These are phyloP conservation scores for Telfairia occidentalis DNA, from an alignment of 331 rosid species.

Conservation along the genomic window DNA sequence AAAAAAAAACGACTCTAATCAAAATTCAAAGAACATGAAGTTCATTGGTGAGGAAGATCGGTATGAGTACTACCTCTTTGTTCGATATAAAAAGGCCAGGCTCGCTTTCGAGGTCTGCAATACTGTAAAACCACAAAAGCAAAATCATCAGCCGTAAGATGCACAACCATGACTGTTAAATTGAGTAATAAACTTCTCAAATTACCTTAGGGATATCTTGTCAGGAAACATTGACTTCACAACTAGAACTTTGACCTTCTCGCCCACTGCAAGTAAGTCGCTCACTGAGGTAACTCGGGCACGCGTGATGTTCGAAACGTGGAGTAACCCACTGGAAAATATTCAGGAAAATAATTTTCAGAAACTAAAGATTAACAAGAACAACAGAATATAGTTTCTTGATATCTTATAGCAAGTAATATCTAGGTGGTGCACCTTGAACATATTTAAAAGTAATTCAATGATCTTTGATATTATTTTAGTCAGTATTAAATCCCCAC, in stretches of 20 bases:
- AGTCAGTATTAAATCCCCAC: not conserved
- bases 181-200: not conserved
- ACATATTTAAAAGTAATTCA: not conserved
- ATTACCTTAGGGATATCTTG: conserved; percentile 74
- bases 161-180: not conserved
- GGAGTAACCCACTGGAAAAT: conserved; percentile 74
- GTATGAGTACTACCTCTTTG: conserved; percentile 48
- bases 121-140: conserved; percentile 39
- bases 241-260: conserved; percentile 67
- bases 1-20: not conserved
- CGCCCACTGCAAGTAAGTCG: conserved; percentile 53
- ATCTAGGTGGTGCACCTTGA: not conserved
- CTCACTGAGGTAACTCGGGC: conserved; percentile 47
- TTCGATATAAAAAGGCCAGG: conserved; percentile 69
- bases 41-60: not conserved
- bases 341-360: not conserved
- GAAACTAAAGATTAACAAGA: not conserved
- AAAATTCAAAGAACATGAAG: not conserved
- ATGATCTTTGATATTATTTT: not conserved
- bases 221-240: conserved; percentile 67
- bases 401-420: not conserved
- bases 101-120: conserved; percentile 77
- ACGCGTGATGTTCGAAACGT: conserved; percentile 60
- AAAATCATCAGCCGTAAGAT: not conserved
- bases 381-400: not conserved